A percentile compares a stretch with the other conserved stretches of the same genome.
Evolutionary conservation across 2,329 filamentous ascomycete genomes (phyloP).

Genomic region (Purpureocillium lavendulum): DNA sequence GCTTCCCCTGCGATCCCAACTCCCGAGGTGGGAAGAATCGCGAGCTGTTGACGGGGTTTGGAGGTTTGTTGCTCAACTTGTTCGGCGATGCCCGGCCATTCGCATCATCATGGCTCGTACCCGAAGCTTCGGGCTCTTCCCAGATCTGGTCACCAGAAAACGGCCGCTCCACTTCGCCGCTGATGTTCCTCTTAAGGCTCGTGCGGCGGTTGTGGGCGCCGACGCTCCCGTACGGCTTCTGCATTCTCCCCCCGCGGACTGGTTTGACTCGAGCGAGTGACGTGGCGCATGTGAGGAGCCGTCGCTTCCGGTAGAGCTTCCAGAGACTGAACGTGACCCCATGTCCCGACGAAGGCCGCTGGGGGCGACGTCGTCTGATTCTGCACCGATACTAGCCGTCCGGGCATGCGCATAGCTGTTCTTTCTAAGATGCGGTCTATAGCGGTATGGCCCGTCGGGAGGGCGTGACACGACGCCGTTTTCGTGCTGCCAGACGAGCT

Average conservation of each 20-base stretch:
- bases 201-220: slow-evolving; percentile 43
- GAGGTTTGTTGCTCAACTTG: slow-evolving; percentile 23
- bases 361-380: slow-evolving; percentile 28
- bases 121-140: slow-evolving; percentile 64
- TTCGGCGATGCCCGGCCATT: slow-evolving; percentile 22
- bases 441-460: slow-evolving; percentile 57
- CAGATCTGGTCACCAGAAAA: slow-evolving; percentile 79
- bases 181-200: slow-evolving; percentile 61
- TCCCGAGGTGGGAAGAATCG: slow-evolving; percentile 33
- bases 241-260: slow-evolving; percentile 8
- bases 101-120: slow-evolving; percentile 2
- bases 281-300: slow-evolving; percentile 23
- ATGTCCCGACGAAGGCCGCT: slow-evolving; percentile 37
- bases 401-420: slow-evolving; percentile 64
- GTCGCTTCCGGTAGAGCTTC: slow-evolving; percentile 43
- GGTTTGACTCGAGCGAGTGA: slow-evolving; percentile 14
- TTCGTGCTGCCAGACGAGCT: slow-evolving; percentile 70
- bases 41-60: slow-evolving; percentile 21
- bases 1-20: slow-evolving; percentile 24
- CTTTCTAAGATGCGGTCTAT: slow-evolving; percentile 60
- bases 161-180: slow-evolving; percentile 55
- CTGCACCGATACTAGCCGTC: slow-evolving; percentile 47
- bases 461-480: slow-evolving; percentile 43
- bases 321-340: slow-evolving; percentile 37
- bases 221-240: slow-evolving; percentile 34